These are phyloP conservation scores for Moelleriella libera DNA, from an alignment of 2,329 filamentous ascomycete species.

Conservation along the genomic window DNA sequence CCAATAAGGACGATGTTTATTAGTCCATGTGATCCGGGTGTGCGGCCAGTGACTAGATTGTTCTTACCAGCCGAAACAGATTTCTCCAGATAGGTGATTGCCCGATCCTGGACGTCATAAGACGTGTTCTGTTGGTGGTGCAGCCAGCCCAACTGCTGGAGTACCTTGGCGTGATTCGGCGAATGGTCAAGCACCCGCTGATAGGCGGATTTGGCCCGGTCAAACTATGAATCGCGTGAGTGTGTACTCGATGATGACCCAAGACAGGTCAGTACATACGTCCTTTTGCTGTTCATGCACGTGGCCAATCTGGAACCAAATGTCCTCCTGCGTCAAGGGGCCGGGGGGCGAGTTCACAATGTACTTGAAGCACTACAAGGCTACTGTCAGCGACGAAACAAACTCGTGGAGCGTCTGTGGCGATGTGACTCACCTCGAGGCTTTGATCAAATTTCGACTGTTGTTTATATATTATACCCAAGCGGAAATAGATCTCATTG, in stretches of 20 bases:
- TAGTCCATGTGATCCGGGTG: neutral
- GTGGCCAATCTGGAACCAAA: slow-evolving; percentile 99
- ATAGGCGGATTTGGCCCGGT: slow-evolving; percentile 85
- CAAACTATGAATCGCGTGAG: slow-evolving; percentile 46
- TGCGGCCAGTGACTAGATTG: no score
- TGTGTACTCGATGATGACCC: neutral
- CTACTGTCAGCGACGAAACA: neutral
- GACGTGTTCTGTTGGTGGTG: slow-evolving; percentile 91
- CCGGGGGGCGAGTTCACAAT: slow-evolving; percentile 88
- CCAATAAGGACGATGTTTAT: neutral
- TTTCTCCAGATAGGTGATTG: slow-evolving; percentile 94
- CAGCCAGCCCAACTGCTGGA: slow-evolving; percentile 95
- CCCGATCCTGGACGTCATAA: slow-evolving; percentile 85
- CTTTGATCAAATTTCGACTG: slow-evolving; percentile 88
- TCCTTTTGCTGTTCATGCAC: slow-evolving; percentile 99
- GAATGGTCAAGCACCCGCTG: slow-evolving; percentile 86
- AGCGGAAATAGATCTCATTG: slow-evolving; percentile 95
- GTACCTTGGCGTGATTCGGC: slow-evolving; percentile 91
- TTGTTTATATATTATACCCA: slow-evolving; percentile 99
- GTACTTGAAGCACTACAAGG: slow-evolving; percentile 84
- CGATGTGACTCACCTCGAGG: slow-evolving; percentile 53
- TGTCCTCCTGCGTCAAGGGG: slow-evolving; percentile 90
- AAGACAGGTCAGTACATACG: slow-evolving; percentile 42
- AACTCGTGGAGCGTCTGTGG: no score
- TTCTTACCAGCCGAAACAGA: slow-evolving; percentile 76